Evolutionary conservation across 768 basidiomycete genomes (phyloP), one percentile per base, ranked within the genome.

Genomic region (Suillus decipiens): DNA sequence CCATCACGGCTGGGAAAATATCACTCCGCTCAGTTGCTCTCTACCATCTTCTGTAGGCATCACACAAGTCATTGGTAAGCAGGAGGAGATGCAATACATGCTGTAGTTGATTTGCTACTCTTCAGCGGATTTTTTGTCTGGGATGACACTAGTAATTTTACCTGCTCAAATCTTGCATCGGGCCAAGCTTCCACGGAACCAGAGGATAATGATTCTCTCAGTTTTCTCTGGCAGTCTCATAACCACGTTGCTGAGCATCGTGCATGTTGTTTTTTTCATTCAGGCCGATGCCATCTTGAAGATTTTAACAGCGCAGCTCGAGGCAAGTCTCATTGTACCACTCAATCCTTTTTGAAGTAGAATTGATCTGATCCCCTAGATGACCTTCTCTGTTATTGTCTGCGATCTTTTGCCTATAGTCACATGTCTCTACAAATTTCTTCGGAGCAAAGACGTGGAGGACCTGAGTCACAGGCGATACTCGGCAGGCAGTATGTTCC

Each of bases 101-200:
- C 41, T 28, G 34, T 42, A 31, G 41, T 45, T 57, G 47, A 50
- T 51, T 51, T 45, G 19, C 11, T 45, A 36, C 17, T 28, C 41
- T 62, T 34, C 51, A 72, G 71, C 62, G 19, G 66, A 74, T 36
- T 50, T 74, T 39, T 33, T 74, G 11, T 66, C 69, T 14, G 71
- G 67, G 39, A 41, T 43, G 12, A 57, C 55, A 19, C 43, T 69
- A 10, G 59, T 72, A 33, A 11, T 28, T 51, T 42, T 69, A 51
- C 60, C 67, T 9, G 60, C 69, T 17, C 53, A 53, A 31, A 62
- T 64, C 7, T n/a, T 64, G 41, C 56, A 62, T 24, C 48, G 59
- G 10, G 56, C 51, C 48, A 65, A 59, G 11, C 33, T 65, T 43
- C 62, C 61, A 33, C 39, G 48, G 41, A 48, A 65, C 31, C 64